A percentile compares a stretch with the other conserved stretches of the same genome.
Evolutionary conservation across 805 yeast genomes (phyloP).

Genomic region (Cyberlindnera mycetangii): DNA sequence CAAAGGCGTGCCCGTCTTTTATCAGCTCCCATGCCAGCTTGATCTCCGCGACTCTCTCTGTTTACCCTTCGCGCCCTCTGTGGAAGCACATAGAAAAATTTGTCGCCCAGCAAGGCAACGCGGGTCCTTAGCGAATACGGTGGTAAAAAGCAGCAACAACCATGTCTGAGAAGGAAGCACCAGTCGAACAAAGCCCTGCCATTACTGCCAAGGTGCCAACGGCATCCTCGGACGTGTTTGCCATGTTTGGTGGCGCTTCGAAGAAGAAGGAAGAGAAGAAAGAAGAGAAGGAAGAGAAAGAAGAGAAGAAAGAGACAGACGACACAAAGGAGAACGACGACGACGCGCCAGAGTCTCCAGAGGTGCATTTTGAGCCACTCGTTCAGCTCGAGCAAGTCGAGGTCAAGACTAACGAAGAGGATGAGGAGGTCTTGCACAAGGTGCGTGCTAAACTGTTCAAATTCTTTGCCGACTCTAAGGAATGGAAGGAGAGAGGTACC

Average conservation of each 20-base stretch:
- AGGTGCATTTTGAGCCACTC: conserved; percentile 92
- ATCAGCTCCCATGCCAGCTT: too few relatives aligned
- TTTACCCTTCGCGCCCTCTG: too few relatives aligned
- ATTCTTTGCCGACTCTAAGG: conserved; percentile 78
- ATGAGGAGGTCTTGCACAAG: conserved; percentile 79
- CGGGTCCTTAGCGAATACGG: background rate
- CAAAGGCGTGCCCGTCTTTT: too few relatives aligned
- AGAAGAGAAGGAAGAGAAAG: conserved; percentile 39
- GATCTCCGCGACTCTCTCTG: too few relatives aligned
- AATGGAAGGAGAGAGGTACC: conserved; percentile 99
- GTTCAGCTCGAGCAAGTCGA: conserved; percentile 95
- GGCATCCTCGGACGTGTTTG: conserved; percentile 75
- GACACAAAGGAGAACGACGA: conserved; percentile 34
- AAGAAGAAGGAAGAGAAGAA: conserved; percentile 51
- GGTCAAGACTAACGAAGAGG: conserved; percentile 92
- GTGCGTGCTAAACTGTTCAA: conserved; percentile 94
- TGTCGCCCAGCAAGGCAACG: background rate
- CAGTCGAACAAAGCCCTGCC: conserved; percentile 20
- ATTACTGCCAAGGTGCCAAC: conserved; percentile 60
- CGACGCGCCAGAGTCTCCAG: conserved; percentile 39
- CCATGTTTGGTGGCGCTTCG: conserved; percentile 93
- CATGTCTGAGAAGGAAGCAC: conserved; percentile 27
- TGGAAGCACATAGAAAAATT: background rate
- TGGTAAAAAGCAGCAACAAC: background rate
- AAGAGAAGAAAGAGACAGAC: conserved; percentile 27